These are phyloP conservation scores for Suillus spraguei DNA, from an alignment of 768 basidiomycete species.

Conservation along the genomic window DNA sequence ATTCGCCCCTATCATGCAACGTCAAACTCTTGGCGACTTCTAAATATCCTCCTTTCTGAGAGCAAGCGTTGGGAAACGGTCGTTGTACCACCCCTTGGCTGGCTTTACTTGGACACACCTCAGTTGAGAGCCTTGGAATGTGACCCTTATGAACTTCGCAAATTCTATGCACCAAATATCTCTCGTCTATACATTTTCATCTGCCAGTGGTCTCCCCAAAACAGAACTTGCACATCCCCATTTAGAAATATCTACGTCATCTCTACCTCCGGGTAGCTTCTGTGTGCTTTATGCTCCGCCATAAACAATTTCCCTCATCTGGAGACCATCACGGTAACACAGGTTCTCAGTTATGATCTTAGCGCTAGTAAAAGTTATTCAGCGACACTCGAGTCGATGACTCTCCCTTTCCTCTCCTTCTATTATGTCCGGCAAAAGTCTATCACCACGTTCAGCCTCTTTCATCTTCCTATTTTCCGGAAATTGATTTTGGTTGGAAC, in stretches of 20 bases:
- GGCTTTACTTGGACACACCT: neutral
- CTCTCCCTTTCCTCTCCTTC: neutral
- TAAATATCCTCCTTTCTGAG: neutral
- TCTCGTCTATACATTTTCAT: neutral
- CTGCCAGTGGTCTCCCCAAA: neutral
- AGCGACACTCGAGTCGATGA: neutral
- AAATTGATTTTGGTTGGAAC: neutral
- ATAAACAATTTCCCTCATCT: neutral
- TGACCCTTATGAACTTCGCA: neutral
- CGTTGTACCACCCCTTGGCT: neutral
- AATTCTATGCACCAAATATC: neutral
- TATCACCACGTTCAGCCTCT: neutral
- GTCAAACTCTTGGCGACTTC: neutral
- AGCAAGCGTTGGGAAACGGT: neutral
- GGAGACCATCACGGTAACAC: neutral
- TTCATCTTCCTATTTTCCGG: neutral
- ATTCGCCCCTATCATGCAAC: too few species aligned
- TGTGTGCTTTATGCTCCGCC: neutral
- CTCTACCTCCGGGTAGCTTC: neutral
- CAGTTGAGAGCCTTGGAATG: neutral
- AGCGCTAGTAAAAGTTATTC: neutral
- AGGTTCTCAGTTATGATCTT: neutral
- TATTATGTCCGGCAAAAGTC: neutral
- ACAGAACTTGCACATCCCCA: neutral
- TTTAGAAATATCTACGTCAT: neutral